A percentile compares a stretch with the other conserved stretches of the same genome.
Evolutionary conservation across 2,329 filamentous ascomycete species (phyloP).

Genomic region (Lachnellula occidentalis): DNA sequence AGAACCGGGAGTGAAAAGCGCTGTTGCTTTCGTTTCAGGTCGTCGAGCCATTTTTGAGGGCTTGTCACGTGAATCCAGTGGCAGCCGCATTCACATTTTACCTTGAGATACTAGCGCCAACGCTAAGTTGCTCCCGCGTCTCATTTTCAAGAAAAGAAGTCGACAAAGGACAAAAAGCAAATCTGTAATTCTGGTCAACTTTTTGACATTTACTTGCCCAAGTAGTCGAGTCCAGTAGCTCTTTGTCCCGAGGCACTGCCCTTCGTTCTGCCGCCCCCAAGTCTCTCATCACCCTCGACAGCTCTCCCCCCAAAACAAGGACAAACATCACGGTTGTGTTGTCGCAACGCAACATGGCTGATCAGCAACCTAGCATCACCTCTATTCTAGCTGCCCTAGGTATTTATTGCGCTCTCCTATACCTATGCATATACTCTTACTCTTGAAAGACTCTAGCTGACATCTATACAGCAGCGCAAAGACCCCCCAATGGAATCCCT

Average conservation of each 20-base stretch:
- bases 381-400: conserved; percentile 47
- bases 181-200: too few species aligned
- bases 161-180: too few species aligned
- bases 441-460: conserved; percentile 11
- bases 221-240: too few species aligned
- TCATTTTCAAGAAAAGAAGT: too few species aligned
- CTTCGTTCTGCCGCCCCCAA: not conserved
- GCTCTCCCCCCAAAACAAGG: not conserved
- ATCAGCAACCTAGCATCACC: conserved; percentile 42
- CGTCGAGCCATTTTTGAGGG: too few species aligned
- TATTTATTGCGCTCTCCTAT: conserved; percentile 19
- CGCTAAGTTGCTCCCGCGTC: too few species aligned
- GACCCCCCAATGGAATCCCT: conserved; percentile 39
- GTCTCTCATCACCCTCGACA: not conserved
- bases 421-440: not conserved
- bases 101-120: too few species aligned
- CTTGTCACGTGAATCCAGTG: too few species aligned
- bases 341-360: conserved; percentile 34
- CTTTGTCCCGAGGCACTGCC: not conserved
- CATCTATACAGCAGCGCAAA: conserved; percentile 40
- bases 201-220: too few species aligned
- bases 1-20: too few species aligned
- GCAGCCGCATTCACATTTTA: too few species aligned
- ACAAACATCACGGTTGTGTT: not conserved
- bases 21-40: too few species aligned